These are phyloP conservation scores for Elongisporangium prolatum DNA, from an alignment of 352 stramenopile species.

Conservation along the genomic window DNA sequence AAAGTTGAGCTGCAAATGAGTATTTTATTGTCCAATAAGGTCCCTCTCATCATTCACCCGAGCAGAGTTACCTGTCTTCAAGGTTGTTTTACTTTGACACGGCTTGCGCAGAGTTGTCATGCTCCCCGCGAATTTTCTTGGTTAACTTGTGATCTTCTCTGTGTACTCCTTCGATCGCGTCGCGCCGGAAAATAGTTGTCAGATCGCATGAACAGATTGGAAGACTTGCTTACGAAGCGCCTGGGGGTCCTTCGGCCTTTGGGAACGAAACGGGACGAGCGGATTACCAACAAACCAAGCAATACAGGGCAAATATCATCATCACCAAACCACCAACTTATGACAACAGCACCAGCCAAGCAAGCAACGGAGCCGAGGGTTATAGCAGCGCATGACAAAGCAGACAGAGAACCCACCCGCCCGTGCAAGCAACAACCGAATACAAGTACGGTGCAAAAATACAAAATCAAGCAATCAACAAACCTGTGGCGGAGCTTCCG, in stretches of 20 bases:
- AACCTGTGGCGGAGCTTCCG: constrained; percentile 37
- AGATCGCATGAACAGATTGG: constrained; percentile 1
- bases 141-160: background rate
- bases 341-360: constrained; percentile 1
- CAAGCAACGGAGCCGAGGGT: constrained; percentile 2
- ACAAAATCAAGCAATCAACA: constrained; percentile 50
- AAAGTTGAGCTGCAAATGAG: background rate
- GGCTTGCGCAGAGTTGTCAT: background rate
- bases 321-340: constrained; percentile 18
- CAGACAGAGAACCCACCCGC: background rate
- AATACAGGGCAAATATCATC: constrained; percentile 25
- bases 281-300: constrained; percentile 27
- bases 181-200: background rate
- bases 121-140: background rate
- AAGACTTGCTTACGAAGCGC: constrained; percentile 32
- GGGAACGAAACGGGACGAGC: constrained; percentile 16
- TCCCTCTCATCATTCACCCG: background rate
- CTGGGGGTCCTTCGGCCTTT: constrained; percentile 65
- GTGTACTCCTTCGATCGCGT: background rate
- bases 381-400: background rate
- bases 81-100: background rate
- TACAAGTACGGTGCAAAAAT: constrained; percentile 5
- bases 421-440: constrained; percentile 2
- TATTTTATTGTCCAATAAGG: background rate
- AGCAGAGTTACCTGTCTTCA: background rate